phyloP scores from a whole-genome alignment of 1,139 yeast genomes.

The Keqinozyma sinolaborantium region DNA sequence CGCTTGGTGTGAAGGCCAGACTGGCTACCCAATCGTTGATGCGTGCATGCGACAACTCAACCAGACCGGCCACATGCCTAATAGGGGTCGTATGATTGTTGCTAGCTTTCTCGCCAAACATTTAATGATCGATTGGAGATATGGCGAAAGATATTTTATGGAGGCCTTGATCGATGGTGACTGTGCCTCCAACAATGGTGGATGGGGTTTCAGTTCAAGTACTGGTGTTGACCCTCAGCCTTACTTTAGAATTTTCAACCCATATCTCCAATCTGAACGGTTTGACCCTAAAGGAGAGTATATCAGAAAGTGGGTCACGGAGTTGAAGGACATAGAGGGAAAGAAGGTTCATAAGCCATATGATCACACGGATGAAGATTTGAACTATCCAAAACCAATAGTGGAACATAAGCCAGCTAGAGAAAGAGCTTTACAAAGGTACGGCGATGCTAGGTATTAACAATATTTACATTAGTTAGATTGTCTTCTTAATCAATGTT shows the following conservation, averaged over 20 bases:
- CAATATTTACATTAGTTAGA: conserved; percentile 3
- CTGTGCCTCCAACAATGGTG: conserved; percentile 52
- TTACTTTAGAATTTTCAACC: conserved; percentile 53
- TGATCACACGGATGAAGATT: conserved; percentile 15
- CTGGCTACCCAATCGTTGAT: conserved; percentile 56
- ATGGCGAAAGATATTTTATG: conserved; percentile 51
- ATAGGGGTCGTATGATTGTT: conserved; percentile 51
- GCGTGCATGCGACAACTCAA: conserved; percentile 53
- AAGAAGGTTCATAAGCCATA: conserved; percentile 37
- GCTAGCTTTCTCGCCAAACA: conserved; percentile 52
- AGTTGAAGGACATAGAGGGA: conserved; percentile 29
- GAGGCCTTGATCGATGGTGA: conserved; percentile 50
- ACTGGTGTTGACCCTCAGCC: conserved; percentile 56
- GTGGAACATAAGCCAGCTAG: conserved; percentile 35
- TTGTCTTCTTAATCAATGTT: conserved; percentile 19
- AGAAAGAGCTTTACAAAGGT: conserved; percentile 35
- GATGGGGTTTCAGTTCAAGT: conserved; percentile 55
- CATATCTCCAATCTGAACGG: conserved; percentile 46
- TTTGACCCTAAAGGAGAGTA: conserved; percentile 46
- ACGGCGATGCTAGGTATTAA: conserved; percentile 26
- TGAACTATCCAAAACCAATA: conserved; percentile 40
- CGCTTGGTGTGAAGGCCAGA: conserved; percentile 49
- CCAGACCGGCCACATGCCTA: conserved; percentile 51
- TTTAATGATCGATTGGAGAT: conserved; percentile 51
- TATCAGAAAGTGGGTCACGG: conserved; percentile 50